Evolutionary conservation across 768 basidiomycete genomes (phyloP).

Genomic region (Rhodotorula kratochvilovae): DNA sequence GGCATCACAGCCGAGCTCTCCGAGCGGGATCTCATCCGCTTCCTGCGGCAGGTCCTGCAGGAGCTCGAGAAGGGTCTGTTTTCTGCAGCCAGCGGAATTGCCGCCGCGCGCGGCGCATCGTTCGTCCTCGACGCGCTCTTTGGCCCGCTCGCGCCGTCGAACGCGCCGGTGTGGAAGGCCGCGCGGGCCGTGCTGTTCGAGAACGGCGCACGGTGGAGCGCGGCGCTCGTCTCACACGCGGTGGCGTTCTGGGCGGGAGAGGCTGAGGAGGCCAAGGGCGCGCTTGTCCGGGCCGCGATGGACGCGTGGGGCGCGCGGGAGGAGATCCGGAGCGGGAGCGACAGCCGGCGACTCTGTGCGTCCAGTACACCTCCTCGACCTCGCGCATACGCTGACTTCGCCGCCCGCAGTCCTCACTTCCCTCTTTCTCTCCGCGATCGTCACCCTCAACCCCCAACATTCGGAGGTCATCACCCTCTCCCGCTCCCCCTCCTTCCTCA

Average conservation of each 20-base stretch:
- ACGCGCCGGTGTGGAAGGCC: conserved; percentile 57
- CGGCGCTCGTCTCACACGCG: conserved; percentile 56
- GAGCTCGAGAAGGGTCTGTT: conserved; percentile 55
- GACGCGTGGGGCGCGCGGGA: conserved; percentile 70
- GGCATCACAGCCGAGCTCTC: conserved; percentile 55
- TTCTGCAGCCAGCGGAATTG: conserved; percentile 17
- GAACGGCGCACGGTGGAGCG: conserved; percentile 57
- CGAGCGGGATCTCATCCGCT: conserved; percentile 55
- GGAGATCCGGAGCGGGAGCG: conserved; percentile 72
- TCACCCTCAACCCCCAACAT: conserved; percentile 59
- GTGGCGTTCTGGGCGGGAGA: conserved; percentile 65
- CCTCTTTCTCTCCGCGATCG: conserved; percentile 62
- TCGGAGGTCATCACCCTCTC: conserved; percentile 47
- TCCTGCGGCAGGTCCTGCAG: conserved; percentile 60
- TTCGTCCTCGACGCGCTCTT: conserved; percentile 56
- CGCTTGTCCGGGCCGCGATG: conserved; percentile 48
- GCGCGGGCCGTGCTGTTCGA: conserved; percentile 54
- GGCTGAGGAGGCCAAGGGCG: conserved; percentile 49
- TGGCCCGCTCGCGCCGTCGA: conserved; percentile 53
- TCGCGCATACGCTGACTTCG: conserved; percentile 1
- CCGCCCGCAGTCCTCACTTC: conserved; percentile 62
- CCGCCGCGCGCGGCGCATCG: conserved; percentile 53
- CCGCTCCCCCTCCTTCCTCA: conserved; percentile 56
- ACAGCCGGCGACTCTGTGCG: conserved; percentile 59
- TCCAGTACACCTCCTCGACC: background rate